Evolutionary conservation across 345 rosid species (phyloP).

Genomic region (Clausena lansium): DNA sequence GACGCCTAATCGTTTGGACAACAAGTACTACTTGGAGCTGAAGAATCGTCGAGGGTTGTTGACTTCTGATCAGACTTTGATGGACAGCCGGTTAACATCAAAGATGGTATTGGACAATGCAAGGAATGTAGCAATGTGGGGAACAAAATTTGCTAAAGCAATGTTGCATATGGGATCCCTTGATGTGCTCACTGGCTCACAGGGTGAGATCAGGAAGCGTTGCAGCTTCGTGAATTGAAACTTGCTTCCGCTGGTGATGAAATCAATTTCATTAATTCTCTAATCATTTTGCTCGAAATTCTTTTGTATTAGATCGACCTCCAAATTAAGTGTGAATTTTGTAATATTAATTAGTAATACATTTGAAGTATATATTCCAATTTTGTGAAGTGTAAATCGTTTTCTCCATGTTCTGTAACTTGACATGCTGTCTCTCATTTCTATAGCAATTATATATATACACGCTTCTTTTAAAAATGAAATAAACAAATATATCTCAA

Average conservation of each 20-base stretch:
- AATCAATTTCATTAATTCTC: background rate
- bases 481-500: no score
- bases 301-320: background rate
- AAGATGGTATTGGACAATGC: constrained; percentile 29
- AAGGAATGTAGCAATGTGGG: constrained; percentile 23
- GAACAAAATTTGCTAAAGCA: constrained; percentile 30
- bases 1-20: constrained; percentile 36
- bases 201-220: constrained; percentile 39
- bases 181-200: constrained; percentile 30
- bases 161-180: constrained; percentile 42
- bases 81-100: constrained; percentile 24
- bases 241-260: background rate
- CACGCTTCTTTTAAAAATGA: no score
- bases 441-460: rapidly evolving
- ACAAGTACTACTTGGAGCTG: constrained; percentile 37
- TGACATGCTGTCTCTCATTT: background rate
- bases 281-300: background rate
- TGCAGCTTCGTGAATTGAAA: constrained; percentile 30
- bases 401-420: no score
- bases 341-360: background rate
- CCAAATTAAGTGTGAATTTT: background rate
- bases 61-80: constrained; percentile 39
- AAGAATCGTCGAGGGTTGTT: constrained; percentile 29
- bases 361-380: background rate
- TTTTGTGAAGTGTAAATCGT: background rate